These are phyloP conservation scores for Suillus luteus DNA, from an alignment of 768 basidiomycete genomes.

Conservation along the genomic window DNA sequence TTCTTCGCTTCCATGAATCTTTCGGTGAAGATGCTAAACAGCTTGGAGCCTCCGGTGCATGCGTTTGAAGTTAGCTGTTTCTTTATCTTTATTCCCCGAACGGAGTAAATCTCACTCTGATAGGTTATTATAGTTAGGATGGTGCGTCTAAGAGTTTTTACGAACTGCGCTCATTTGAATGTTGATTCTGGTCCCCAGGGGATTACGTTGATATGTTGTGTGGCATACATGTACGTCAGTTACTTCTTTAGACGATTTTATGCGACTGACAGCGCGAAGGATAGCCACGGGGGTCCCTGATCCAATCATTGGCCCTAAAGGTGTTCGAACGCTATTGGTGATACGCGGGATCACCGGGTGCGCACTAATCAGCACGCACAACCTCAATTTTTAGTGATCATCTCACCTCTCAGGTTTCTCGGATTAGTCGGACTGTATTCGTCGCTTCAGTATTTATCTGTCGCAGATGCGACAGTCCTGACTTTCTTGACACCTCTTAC, in stretches of 20 bases:
- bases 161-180: neutral
- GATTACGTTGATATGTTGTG: conserved; percentile 56
- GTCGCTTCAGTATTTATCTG: conserved; percentile 70
- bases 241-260: neutral
- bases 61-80: conserved; percentile 50
- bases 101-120: neutral
- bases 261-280: conserved; percentile 26
- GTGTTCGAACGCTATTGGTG: conserved; percentile 57
- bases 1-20: conserved; percentile 64
- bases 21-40: conserved; percentile 62
- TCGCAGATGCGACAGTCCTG: conserved; percentile 78
- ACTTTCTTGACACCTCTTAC: conserved; percentile 73
- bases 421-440: conserved; percentile 69
- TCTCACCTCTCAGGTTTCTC: conserved; percentile 54
- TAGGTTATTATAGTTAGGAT: conserved; percentile 61
- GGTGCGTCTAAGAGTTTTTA: conserved; percentile 36
- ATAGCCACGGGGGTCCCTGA: conserved; percentile 47
- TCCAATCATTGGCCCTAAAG: conserved; percentile 70
- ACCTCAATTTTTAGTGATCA: neutral
- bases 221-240: conserved; percentile 48
- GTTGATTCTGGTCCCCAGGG: conserved; percentile 34
- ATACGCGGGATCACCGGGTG: conserved; percentile 66
- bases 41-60: conserved; percentile 57
- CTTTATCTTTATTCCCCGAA: neutral
- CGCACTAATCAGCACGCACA: conserved; percentile 14